phyloP scores from a whole-genome alignment of 1,284 basidiomycete species.

The Leucoagaricus sp. region DNA sequence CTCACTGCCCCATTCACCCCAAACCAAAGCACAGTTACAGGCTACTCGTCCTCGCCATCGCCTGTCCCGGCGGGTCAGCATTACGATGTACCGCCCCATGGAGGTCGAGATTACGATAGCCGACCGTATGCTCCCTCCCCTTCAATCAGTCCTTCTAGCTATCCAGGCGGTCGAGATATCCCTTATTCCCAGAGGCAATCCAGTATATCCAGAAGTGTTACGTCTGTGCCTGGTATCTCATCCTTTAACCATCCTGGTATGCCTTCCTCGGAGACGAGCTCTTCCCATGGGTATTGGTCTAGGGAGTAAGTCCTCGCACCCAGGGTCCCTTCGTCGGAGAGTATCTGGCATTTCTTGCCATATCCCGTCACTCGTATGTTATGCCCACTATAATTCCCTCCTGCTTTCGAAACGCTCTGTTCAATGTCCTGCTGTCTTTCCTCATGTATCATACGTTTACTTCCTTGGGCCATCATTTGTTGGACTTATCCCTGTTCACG shows the following conservation, averaged over 20 bases:
- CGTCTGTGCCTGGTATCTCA: constrained; percentile 13
- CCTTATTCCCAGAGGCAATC: constrained; percentile 12
- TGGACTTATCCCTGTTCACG: constrained; percentile 8
- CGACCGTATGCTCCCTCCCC: constrained; percentile 19
- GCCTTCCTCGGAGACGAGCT: constrained; percentile 7
- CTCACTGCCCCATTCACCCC: constrained; percentile 12
- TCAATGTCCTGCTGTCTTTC: not conserved
- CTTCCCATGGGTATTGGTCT: constrained; percentile 14
- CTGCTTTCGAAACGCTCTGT: constrained; percentile 6
- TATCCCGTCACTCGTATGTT: not conserved
- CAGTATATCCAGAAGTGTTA: constrained; percentile 13
- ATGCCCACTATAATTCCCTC: constrained; percentile 8
- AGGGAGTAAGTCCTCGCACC: constrained; percentile 1
- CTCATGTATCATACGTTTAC: constrained; percentile 11
- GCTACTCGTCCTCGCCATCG: constrained; percentile 13
- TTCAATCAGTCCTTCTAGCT: constrained; percentile 16
- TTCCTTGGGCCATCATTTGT: constrained; percentile 3
- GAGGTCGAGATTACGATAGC: constrained; percentile 18
- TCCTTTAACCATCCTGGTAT: constrained; percentile 15
- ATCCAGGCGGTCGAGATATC: constrained; percentile 8
- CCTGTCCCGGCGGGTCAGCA: constrained; percentile 11
- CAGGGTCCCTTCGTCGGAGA: not conserved
- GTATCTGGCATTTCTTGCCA: not conserved
- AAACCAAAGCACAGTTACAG: constrained; percentile 6
- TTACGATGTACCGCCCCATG: constrained; percentile 12